Evolutionary conservation across 2,329 filamentous ascomycete species (phyloP), one percentile per base, ranked within the genome.

Genomic region (Plenodomus lindquistii): DNA sequence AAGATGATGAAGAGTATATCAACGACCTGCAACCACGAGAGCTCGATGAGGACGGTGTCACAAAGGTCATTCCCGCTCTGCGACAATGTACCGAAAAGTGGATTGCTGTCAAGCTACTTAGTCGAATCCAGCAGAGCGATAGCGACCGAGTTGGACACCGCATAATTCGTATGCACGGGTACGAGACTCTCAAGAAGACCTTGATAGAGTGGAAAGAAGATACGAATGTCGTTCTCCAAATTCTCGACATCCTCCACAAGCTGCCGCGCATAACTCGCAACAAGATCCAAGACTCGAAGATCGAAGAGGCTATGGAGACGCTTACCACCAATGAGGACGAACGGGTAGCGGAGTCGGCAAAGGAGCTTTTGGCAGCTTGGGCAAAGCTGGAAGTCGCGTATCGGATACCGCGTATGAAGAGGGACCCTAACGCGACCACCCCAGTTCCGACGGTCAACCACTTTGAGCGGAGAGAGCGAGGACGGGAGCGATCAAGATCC

Each of bases 31-130:
- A 93, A 70, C 86, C 89, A 42, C 89, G 86, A 65, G 85, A 83
- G 40, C 81, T 97, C 50, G 86, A 91, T 57, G 89, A 94, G 64
- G 84, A 87, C 50, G 90, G 88, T 54, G 91, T 95, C 52, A 90
- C 88, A 64, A 96, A 95, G 75, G 91, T 97, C 72, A 96, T 97
- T 91, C 92, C 93, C 19, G 88, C 91, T 44, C 84, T 99, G 50
- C 92, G 96, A 85, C 93, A 97, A 72, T 96, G 91, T 80, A 96
- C 96, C 74, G 94, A 99, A 79, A 97, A 97, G 74, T 99, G 94
- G 94, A 97, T 99, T 72, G 91, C 90, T 2, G 91, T 97, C 74
- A 97, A 97, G 75, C 79, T 99, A 47, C 83, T 99, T 50, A 83
- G 86, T 59, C 92, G 94, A 43, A 91, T 99, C 54, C 90, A 96